Evolutionary conservation across 768 basidiomycete species (phyloP).

Genomic region (Hydnomerulius pinastri): DNA sequence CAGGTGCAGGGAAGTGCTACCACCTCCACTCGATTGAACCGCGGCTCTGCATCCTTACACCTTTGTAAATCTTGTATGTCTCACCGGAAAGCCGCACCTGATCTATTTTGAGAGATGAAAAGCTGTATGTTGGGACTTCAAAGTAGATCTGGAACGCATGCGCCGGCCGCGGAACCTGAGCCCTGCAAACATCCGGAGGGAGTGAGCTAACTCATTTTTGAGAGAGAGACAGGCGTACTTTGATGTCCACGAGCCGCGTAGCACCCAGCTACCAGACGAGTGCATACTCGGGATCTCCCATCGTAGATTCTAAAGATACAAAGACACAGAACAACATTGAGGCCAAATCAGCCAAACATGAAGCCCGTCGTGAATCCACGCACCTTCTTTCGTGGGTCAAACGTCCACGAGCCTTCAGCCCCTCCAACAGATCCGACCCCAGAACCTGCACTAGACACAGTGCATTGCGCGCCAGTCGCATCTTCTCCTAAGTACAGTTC

Average conservation of each 20-base stretch:
- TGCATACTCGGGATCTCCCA: conserved; percentile 78
- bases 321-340: not conserved
- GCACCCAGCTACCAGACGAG: conserved; percentile 67
- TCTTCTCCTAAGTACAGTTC: conserved; percentile 77
- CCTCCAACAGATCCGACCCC: conserved; percentile 41
- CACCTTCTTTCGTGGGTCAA: conserved; percentile 70
- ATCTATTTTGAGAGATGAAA: conserved; percentile 82
- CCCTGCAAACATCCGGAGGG: conserved; percentile 35
- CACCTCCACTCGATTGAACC: conserved; percentile 37
- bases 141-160: conserved; percentile 76
- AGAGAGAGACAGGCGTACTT: conserved; percentile 42
- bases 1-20: conserved; percentile 17
- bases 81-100: conserved; percentile 81
- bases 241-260: conserved; percentile 79
- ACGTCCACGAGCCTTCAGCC: conserved; percentile 73
- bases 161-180: conserved; percentile 57
- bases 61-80: conserved; percentile 89
- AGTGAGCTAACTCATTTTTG: conserved; percentile 10
- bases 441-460: conserved; percentile 57
- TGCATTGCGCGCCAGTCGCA: conserved; percentile 72
- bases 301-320: conserved; percentile 74
- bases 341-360: not conserved
- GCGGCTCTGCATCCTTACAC: conserved; percentile 62
- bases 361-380: conserved; percentile 3
- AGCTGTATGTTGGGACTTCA: conserved; percentile 67